Base-by-base conservation (phyloP, 345 rosid species). In the Eucalyptus cloeziana region DNA sequence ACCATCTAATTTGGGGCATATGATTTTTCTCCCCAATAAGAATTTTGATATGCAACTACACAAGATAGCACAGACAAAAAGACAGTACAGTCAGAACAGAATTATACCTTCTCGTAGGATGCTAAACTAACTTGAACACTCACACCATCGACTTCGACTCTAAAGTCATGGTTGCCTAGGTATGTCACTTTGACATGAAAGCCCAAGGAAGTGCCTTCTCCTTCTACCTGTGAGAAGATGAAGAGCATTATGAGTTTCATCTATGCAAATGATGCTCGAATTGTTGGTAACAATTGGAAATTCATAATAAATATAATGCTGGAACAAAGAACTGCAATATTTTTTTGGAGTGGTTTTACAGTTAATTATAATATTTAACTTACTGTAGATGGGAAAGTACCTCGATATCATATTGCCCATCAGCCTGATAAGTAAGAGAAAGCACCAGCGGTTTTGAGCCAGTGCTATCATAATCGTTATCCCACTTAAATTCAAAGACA, bases 401-500 rank as follows among this genome's bases (percentile, higher is more conserved):
- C 97, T 95, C 91, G 37, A 96, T 94, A 85, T 94, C 93, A 94
- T 96, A 97, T 87, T 90, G 92, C 88, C 99, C 96, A 92, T 95
- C 93, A 45, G 93, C 89, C 90, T 91, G 94, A 91, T 93, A 94
- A 88, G 91, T 91, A 87, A 96, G 43, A 24, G 92, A 88, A 89
- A 95, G 88, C 86, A 91, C 91, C 87, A 96, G 81, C 88, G 43
- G 89, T 80, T 93, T 94, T 49, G 94, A 93, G 90, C 92, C 89
- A 89, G 85, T 89, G 88, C 90, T 89, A 87, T 93, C 94, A 92
- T 89, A 89, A 87, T 95, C 98, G 86, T 92, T 91, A 79, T 96
- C 93, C 99, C 98, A 97, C 91, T 96, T 96, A 86, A 97, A 92
- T 89, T 94, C 97, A 93, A 96, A 90, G 12, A 91, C 90, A 54